These are phyloP conservation scores for Trametes sp. DNA, from an alignment of 1,284 basidiomycete genomes.

Conservation along the genomic window DNA sequence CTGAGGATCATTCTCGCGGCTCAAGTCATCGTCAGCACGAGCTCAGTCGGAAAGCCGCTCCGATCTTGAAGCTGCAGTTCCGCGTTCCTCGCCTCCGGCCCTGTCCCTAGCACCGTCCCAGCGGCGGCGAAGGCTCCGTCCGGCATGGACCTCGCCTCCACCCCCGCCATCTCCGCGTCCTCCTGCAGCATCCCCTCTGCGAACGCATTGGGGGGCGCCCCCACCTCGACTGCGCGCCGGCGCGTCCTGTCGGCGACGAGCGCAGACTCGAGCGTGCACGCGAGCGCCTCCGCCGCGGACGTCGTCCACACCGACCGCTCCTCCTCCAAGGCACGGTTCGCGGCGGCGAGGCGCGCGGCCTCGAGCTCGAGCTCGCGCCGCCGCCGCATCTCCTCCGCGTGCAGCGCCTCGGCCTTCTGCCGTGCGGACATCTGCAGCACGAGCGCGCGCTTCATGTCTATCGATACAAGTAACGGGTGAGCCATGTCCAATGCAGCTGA, in stretches of 20 bases:
- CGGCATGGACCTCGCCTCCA: neutral
- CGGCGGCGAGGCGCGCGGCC: conserved; percentile 28
- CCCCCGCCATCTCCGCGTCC: neutral
- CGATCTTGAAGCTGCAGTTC: neutral
- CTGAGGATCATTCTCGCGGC: neutral
- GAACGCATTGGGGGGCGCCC: neutral
- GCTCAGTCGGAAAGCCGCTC: conserved; percentile 4
- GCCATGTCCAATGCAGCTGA: neutral
- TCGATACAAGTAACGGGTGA: neutral
- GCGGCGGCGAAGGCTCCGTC: neutral
- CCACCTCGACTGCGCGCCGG: conserved; percentile 11
- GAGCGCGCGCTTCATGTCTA: conserved; percentile 47
- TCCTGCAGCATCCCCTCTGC: neutral
- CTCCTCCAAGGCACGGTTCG: conserved; percentile 31
- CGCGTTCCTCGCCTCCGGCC: neutral
- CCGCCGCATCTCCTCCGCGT: conserved; percentile 32
- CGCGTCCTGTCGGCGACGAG: conserved; percentile 19
- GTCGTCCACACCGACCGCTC: conserved; percentile 31
- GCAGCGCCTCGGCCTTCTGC: conserved; percentile 40
- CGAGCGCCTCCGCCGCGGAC: conserved; percentile 26
- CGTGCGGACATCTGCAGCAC: conserved; percentile 42
- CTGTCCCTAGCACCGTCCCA: neutral
- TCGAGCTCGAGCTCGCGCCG: conserved; percentile 32
- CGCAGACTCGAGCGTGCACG: conserved; percentile 21
- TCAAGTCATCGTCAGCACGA: neutral